These are phyloP conservation scores for Hylodesmum podocarpum DNA, from an alignment of 306 rosid genomes.

Conservation along the genomic window DNA sequence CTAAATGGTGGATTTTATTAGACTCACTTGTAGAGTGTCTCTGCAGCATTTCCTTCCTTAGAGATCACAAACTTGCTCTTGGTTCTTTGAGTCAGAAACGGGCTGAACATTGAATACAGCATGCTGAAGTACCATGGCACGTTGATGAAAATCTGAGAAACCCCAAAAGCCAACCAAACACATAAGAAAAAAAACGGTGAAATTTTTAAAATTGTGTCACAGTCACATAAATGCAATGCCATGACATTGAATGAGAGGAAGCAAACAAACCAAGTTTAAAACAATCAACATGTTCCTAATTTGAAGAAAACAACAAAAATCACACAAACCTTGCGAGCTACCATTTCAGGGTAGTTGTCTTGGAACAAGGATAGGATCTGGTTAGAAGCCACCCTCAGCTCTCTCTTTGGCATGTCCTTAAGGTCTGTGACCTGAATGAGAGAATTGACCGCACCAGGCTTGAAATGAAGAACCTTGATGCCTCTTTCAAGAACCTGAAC, in stretches of 20 bases:
- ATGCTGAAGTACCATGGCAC: conserved; percentile 98
- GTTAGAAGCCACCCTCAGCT: conserved; percentile 89
- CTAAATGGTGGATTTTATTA: background rate
- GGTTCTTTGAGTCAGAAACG: conserved; percentile 89
- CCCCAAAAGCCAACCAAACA: background rate
- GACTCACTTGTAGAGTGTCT: conserved; percentile 87
- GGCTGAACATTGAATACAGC: conserved; percentile 89
- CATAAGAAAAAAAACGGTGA: background rate
- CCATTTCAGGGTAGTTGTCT: conserved; percentile 97
- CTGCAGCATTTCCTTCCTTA: conserved; percentile 93
- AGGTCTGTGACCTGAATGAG: conserved; percentile 94
- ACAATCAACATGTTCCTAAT: background rate
- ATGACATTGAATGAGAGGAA: background rate
- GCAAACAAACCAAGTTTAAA: background rate
- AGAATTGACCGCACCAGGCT: conserved; percentile 88
- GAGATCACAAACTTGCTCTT: conserved; percentile 96
- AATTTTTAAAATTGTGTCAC: background rate
- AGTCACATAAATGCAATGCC: background rate
- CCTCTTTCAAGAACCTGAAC: conserved; percentile 92
- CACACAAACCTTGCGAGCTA: conserved; percentile 73
- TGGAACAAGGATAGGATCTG: conserved; percentile 90
- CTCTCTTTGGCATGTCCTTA: conserved; percentile 95
- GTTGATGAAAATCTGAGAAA: conserved; percentile 82
- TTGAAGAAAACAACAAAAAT: conserved; percentile 21
- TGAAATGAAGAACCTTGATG: conserved; percentile 71